Evolutionary conservation across 257 asterid species (phyloP), one percentile per base, ranked within the genome.

Genomic region (Ilex asprella): DNA sequence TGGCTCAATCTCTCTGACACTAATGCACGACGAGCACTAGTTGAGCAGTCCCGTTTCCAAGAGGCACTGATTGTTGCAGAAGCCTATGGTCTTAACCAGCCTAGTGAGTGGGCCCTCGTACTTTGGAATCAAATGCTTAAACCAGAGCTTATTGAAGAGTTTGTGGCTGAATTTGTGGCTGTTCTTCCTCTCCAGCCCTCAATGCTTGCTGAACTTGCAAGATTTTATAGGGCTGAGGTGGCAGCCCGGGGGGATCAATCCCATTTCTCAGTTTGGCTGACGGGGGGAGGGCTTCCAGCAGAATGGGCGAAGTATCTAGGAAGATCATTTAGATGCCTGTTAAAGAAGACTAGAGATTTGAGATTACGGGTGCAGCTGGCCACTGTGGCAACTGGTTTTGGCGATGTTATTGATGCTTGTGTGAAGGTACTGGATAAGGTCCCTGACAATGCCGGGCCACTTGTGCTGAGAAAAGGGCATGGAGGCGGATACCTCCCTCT

Each of bases 61-160:
- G 99, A 93, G 72, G 99, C 99, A 39, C 79, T 93, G 41, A 84
- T 89, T 14, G 99, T 93, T 57, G 99, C 99, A 56, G 99, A 93
- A 74, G 99, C 99, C 60, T 93, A 93, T 63, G 81, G 84, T 60
- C 96, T 93, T 54, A 93, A 93, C 84, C 97, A 89, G 74, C 88
- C 99, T 2, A 80, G 97, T 39, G 99, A 93, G 58, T 93, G 99
- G 99, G 97, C 99, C 51, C 84, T 85, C 43, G 99, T 93, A 29
- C 84, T 93, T 63, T 93, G 99, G 99, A 94, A 93, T 76, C 97
- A 85, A 73, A 93, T 93, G 99, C 94, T 89, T 21, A 84, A 86
- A 65, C 99, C 99, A 2, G 99, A 93, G 71, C 85, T 81, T 8
- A 82, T 86, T 2, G 96, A 93, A 78, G 96, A 81, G 66, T 93